Base-by-base conservation (phyloP, 768 basidiomycete genomes). In the Rubroboletus pulcherrimus region DNA sequence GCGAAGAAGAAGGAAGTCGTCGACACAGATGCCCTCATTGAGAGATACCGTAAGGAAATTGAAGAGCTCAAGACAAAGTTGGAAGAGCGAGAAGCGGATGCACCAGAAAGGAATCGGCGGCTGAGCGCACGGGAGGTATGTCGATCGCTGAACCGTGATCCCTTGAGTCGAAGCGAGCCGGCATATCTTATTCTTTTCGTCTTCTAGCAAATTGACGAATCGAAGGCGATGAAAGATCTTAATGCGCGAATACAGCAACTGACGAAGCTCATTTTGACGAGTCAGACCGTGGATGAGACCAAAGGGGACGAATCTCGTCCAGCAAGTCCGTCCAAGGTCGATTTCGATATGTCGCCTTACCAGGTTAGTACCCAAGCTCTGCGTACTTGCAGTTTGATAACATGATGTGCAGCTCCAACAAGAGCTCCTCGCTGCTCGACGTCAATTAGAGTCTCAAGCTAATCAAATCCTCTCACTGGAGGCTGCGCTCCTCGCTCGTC, bases 1-100 rank as follows among this genome's bases (percentile, higher is more conserved):
- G 94, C 94, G 4, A 85, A 89, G 75, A 93, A 92, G 85, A 94
- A 92, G 71, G 94, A 97, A 70, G 78, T 98, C 11, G 84, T 97
- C 4, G 93, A 97, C 63, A 93, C 92, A 0, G 91, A 94, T 57
- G 95, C 93, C 0, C 79, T 97, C 39, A 90, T 99, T 58, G 92
- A 96, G 75, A 82, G 93, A 49, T 98, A 98, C 69, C 83, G 91
- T 62, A 91, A 89, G 64, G 93, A 98, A 74, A 96, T 99, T 52
- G 94, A 95, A 47, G 88, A 90, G 40, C 83, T 99, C 51, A 90
- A 87, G 75, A 74, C 70, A 3, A 81, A 91, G 40, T 77, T 95
- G 40, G 73, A 78, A 14, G 89, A 90, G 58, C 77, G 84, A 38
- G 87, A 90, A 67, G 80, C 82, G 9, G 86, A 86, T 49, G 85